Conservation (phyloP, 495 filamentous ascomycete genomes). For the Evansstolkia leycettana region DNA sequence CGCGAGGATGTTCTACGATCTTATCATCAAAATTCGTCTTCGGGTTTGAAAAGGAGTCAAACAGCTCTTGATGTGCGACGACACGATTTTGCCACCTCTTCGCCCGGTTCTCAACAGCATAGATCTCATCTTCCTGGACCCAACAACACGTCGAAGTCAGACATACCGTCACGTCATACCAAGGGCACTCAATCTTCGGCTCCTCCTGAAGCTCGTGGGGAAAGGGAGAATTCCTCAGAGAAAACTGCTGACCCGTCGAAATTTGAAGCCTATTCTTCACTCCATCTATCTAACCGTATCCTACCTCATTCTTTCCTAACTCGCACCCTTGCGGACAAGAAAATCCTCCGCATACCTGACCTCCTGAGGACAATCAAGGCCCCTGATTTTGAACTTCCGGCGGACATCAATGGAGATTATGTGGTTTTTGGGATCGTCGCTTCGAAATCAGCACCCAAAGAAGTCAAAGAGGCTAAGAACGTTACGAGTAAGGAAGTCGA, state of each 20-base stretch:
- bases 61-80: conserved; percentile 35
- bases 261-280: conserved; percentile 77
- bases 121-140: conserved; percentile 11
- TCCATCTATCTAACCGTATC: conserved; percentile 77
- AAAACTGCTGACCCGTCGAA: conserved; percentile 30
- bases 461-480: conserved; percentile 44
- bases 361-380: conserved; percentile 69
- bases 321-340: conserved; percentile 64
- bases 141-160: conserved; percentile 19
- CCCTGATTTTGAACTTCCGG: conserved; percentile 76
- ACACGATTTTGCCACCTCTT: conserved; percentile 4
- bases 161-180: conserved; percentile 10
- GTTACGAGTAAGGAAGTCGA: conserved; percentile 26
- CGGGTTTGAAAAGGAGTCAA: conserved; percentile 34
- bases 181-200: conserved; percentile 4
- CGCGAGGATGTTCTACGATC: conserved; percentile 52
- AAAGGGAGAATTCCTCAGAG: conserved; percentile 5
- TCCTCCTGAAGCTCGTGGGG: conserved; percentile 3
- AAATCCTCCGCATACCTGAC: conserved; percentile 65
- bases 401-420: conserved; percentile 74
- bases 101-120: conserved; percentile 6
- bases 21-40: conserved; percentile 15
- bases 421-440: conserved; percentile 81
- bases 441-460: conserved; percentile 68
- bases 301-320: conserved; percentile 68